Evolutionary conservation across 768 basidiomycete genomes (phyloP), one percentile per base, ranked within the genome.

Genomic region (Bullera alba): DNA sequence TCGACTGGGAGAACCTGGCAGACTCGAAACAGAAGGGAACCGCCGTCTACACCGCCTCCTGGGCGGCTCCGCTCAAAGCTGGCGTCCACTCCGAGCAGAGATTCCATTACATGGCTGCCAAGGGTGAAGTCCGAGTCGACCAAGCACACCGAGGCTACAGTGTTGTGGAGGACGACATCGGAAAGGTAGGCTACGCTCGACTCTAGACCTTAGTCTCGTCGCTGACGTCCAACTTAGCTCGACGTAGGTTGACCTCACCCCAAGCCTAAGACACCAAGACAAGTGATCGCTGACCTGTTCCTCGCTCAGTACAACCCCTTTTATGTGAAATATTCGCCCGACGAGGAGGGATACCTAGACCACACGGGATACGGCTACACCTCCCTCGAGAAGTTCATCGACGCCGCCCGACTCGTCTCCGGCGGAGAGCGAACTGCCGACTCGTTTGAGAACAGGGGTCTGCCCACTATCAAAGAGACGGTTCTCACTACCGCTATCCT

Each of bases 91-190:
- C 85, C 6, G 85, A 84, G 34, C 90, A 95, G 65, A 83, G 87
- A 65, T 92, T 87, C 86, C 89, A 92, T 73, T 92, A 91, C 74
- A 87, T 92, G 85, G 90, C 80, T 42, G 85, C 87, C 76, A 92
- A 87, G 87, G 91, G 91, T 21, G 91, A 93, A 57, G 86, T 93
- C 70, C 81, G 78, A 49, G 84, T 93, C 54, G 88, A 93, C 76
- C 91, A 93, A 73, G 89, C 90, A 35, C 87, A 89, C 71, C 83
- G 89, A 69, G 91, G 91, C 6, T 93, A 93, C 76, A 86, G 88
- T 68, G 80, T 88, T 61, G 88, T 87, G 22, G 77, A 83, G 41
- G 90, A 93, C 66, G 86, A 87, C 39, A 80, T 79, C 14, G 89
- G 90, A 41, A 88, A 88, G 75, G 74, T 80, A 22, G 86, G 49